Evolutionary conservation across 495 filamentous ascomycete species (phyloP).

Genomic region (Usnea hakonensis): DNA sequence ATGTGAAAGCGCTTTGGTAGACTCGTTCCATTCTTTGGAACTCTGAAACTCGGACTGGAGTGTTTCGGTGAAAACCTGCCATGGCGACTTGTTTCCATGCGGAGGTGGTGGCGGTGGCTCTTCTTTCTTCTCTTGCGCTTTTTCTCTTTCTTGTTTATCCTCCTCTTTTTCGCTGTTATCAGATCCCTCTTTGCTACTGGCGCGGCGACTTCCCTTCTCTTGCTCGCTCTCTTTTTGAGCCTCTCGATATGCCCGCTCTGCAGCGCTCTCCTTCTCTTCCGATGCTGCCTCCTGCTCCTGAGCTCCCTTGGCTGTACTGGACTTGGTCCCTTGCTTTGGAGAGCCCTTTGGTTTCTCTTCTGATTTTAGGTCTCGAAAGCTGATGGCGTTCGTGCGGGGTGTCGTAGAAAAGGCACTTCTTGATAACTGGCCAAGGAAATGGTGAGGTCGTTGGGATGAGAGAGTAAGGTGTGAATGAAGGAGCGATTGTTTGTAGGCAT

Average conservation of each 20-base stretch:
- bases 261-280: slow-evolving; percentile 24
- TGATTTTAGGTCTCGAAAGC: slow-evolving; percentile 29
- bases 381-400: slow-evolving; percentile 30
- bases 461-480: background rate
- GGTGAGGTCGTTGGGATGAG: background rate
- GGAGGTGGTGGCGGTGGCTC: slow-evolving; percentile 75
- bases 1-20: slow-evolving; percentile 84
- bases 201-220: slow-evolving; percentile 2
- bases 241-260: slow-evolving; percentile 19
- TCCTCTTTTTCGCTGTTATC: slow-evolving; percentile 40
- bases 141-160: slow-evolving; percentile 40
- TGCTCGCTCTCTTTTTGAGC: slow-evolving; percentile 14
- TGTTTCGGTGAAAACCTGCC: slow-evolving; percentile 97
- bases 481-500: background rate
- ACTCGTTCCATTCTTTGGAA: slow-evolving; percentile 98
- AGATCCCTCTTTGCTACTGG: slow-evolving; percentile 32
- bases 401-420: slow-evolving; percentile 37
- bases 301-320: slow-evolving; percentile 4
- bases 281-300: slow-evolving; percentile 31
- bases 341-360: slow-evolving; percentile 17
- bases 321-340: slow-evolving; percentile 1
- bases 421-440: slow-evolving; percentile 1
- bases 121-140: slow-evolving; percentile 61
- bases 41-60: slow-evolving; percentile 87
- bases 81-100: slow-evolving; percentile 94